Conservation (phyloP, 768 basidiomycete species). For the Cystofilobasidium capitatum region DNA sequence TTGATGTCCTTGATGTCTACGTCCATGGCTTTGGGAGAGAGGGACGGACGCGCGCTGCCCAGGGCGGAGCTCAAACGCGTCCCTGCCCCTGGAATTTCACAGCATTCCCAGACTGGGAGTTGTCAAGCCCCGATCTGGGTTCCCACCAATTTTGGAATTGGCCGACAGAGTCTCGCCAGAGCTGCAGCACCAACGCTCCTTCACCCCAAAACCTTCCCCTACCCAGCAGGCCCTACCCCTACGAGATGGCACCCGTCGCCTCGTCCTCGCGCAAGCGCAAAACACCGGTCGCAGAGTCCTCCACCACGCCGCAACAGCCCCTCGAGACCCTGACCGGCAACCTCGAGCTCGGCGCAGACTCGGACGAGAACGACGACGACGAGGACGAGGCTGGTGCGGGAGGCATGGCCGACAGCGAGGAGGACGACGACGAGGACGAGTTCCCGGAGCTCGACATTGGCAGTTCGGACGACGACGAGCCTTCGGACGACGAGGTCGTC, state of each 20-base stretch:
- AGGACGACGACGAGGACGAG: conserved; percentile 56
- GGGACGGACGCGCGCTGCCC: no score
- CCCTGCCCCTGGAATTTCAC: no score
- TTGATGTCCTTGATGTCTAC: neutral
- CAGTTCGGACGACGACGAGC: conserved; percentile 33
- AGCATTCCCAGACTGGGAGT: no score
- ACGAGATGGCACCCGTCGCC: conserved; percentile 1
- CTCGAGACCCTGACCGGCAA: conserved; percentile 20
- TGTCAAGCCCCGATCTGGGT: no score
- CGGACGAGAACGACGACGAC: conserved; percentile 12
- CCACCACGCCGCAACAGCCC: conserved; percentile 2
- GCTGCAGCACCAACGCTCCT: neutral
- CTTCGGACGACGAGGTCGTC: conserved; percentile 28
- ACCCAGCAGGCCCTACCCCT: neutral
- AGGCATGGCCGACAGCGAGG: conserved; percentile 35
- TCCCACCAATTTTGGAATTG: no score
- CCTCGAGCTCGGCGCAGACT: conserved; percentile 23
- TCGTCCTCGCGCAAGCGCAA: conserved; percentile 24
- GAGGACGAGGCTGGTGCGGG: conserved; percentile 24
- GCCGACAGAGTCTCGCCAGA: no score
- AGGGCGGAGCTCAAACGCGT: no score
- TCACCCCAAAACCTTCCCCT: neutral
- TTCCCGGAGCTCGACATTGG: conserved; percentile 56
- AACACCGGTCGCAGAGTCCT: conserved; percentile 7
- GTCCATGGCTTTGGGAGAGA: no score